A percentile compares a stretch with the other conserved stretches of the same genome.
Conservation (phyloP, 495 filamentous ascomycete species). For the Saxophila tyrrhenica region DNA sequence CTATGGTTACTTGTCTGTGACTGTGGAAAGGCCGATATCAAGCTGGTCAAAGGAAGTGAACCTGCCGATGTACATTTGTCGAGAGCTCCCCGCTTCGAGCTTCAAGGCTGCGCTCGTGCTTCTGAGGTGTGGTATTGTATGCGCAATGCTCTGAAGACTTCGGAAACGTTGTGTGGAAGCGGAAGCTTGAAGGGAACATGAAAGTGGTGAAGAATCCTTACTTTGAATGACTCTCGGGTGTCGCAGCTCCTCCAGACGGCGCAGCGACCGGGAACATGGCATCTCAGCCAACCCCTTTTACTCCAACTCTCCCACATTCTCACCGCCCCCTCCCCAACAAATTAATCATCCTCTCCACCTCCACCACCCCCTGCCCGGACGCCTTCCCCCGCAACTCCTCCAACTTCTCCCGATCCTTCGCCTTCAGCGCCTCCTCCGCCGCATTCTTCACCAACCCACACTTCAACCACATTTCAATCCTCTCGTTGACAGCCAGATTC, state of each 20-base stretch:
- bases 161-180: no score
- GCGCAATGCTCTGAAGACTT: no score
- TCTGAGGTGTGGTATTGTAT: no score
- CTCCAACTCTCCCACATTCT: not conserved
- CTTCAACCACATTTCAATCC: conserved; percentile 90
- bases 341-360: conserved; percentile 53
- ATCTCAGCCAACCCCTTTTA: not conserved
- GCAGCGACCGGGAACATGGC: no score
- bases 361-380: conserved; percentile 41
- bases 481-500: conserved; percentile 46
- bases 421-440: conserved; percentile 78
- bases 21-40: no score
- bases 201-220: not conserved
- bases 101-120: no score
- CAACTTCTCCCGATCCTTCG: conserved; percentile 61
- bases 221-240: no score
- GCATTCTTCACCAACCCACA: conserved; percentile 86
- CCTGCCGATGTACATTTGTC: no score
- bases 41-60: no score
- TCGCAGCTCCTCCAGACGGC: not conserved
- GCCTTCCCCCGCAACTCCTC: conserved; percentile 48
- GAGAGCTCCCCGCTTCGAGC: no score
- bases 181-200: not conserved
- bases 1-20: no score
- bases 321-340: conserved; percentile 28